phyloP scores from a whole-genome alignment of 1,284 basidiomycete genomes.

The Tylopilus sp. region DNA sequence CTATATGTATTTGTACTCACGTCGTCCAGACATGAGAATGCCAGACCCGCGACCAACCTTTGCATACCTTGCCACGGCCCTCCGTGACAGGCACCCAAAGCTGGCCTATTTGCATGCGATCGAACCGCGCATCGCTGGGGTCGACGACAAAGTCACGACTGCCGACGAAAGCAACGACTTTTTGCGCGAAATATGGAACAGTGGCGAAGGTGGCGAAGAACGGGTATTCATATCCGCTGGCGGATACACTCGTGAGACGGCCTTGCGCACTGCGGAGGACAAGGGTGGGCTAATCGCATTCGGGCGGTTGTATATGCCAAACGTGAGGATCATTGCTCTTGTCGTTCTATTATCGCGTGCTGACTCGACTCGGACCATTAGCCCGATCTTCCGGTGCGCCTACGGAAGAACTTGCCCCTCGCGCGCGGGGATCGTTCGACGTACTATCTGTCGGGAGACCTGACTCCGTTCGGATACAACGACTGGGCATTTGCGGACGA shows the following conservation, averaged over 20 bases:
- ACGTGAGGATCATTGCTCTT: constrained; percentile 16
- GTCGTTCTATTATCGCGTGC: background rate
- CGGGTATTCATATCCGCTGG: constrained; percentile 61
- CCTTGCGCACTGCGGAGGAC: constrained; percentile 29
- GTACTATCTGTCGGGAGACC: constrained; percentile 1
- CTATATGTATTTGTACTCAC: background rate
- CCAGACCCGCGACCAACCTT: constrained; percentile 55
- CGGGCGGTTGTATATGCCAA: constrained; percentile 49
- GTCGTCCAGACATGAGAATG: constrained; percentile 38
- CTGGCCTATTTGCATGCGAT: constrained; percentile 71
- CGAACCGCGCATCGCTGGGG: constrained; percentile 53
- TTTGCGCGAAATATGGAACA: constrained; percentile 47
- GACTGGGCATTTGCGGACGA: constrained; percentile 9
- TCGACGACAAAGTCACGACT: constrained; percentile 1
- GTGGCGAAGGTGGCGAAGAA: constrained; percentile 25
- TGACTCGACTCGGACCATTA: background rate
- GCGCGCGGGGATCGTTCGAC: constrained; percentile 1
- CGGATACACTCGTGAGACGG: constrained; percentile 26
- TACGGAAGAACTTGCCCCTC: constrained; percentile 1
- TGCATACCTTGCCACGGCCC: constrained; percentile 47
- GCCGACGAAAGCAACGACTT: constrained; percentile 29
- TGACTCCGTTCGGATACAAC: constrained; percentile 11
- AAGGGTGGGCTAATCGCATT: constrained; percentile 53
- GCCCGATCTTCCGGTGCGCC: constrained; percentile 7
- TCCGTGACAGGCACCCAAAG: constrained; percentile 45